Percentiles rank a stretch among this genome's conserved stretches.
phyloP scores from a whole-genome alignment of 345 rosid species.

The Cardamine occulta region DNA sequence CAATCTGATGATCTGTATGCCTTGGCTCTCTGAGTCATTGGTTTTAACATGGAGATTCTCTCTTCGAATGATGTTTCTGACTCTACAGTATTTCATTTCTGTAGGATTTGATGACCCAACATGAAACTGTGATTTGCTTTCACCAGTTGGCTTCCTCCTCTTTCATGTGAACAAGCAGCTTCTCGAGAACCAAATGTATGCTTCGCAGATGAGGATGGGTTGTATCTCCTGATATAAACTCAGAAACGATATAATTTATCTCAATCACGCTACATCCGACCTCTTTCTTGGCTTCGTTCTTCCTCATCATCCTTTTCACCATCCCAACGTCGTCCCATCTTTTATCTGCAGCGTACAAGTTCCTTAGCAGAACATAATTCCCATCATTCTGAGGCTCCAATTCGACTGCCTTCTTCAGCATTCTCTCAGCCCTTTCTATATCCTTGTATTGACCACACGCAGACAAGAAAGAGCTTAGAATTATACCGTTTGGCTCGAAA shows the following conservation, averaged over 20 bases:
- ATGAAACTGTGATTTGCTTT: background rate
- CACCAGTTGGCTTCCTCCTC: slow-evolving; percentile 33
- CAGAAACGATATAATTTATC: slow-evolving; percentile 54
- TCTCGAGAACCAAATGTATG: slow-evolving; percentile 46
- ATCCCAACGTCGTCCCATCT: slow-evolving; percentile 66
- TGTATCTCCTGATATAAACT: slow-evolving; percentile 69
- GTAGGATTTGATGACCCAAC: background rate
- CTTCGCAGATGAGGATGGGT: slow-evolving; percentile 46
- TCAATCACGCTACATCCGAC: slow-evolving; percentile 75
- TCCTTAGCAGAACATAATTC: slow-evolving; percentile 64
- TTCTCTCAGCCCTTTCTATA: slow-evolving; percentile 56
- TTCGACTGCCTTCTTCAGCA: slow-evolving; percentile 46
- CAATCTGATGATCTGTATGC: slow-evolving; percentile 23
- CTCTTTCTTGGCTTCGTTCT: slow-evolving; percentile 64
- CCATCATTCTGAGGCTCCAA: slow-evolving; percentile 65
- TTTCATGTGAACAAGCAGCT: slow-evolving; percentile 54
- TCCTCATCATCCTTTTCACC: slow-evolving; percentile 65
- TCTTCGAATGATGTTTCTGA: slow-evolving; percentile 3
- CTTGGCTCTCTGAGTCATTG: slow-evolving; percentile 1
- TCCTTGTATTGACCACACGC: slow-evolving; percentile 69
- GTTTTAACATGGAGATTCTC: slow-evolving; percentile 2
- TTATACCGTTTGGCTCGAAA: slow-evolving; percentile 61
- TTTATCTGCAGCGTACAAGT: slow-evolving; percentile 63
- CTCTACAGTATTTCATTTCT: background rate
- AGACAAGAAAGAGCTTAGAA: slow-evolving; percentile 66